Evolutionary conservation across 106 monocot species (phyloP).

Genomic region (Hemerocallis citrina): DNA sequence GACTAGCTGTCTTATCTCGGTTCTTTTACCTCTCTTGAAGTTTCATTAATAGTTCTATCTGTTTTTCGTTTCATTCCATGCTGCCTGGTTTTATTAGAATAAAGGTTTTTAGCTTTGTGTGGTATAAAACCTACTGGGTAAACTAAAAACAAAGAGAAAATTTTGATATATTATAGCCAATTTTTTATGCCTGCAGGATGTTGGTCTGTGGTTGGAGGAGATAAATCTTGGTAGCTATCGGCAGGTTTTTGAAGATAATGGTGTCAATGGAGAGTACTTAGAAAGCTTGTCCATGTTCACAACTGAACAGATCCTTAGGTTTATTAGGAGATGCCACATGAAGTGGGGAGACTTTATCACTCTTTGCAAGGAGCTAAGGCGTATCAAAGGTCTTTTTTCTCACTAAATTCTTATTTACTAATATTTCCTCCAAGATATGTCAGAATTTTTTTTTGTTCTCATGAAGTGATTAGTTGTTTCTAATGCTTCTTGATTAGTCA

Average conservation of each 20-base stretch:
- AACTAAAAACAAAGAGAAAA: too few species aligned
- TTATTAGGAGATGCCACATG: conserved; percentile 95
- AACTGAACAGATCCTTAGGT: conserved; percentile 92
- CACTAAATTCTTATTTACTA: too few species aligned
- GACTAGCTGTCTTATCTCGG: too few species aligned
- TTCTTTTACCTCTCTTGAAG: too few species aligned
- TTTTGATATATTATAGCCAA: too few species aligned
- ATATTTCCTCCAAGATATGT: too few species aligned
- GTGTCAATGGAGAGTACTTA: conserved; percentile 91
- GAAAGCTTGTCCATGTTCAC: conserved; percentile 90
- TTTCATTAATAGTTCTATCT: too few species aligned
- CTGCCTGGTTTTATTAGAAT: too few species aligned
- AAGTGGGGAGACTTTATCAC: conserved; percentile 99
- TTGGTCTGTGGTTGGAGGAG: conserved; percentile 92
- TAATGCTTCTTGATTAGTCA: too few species aligned
- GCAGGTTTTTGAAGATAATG: conserved; percentile 76
- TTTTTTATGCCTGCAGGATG: conserved; percentile 81
- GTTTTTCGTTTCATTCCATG: too few species aligned
- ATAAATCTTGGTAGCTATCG: conserved; percentile 93
- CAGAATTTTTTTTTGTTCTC: conserved; percentile 21
- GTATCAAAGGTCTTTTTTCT: conserved; percentile 73
- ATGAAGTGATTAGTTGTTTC: not conserved
- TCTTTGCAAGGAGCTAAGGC: conserved; percentile 90
- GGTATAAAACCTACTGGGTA: too few species aligned
- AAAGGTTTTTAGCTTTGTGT: too few species aligned